Percentiles rank a stretch among this genome's conserved stretches.
phyloP scores from a whole-genome alignment of 2,329 filamentous ascomycete species.

The Dothidotthia symphoricarpi region DNA sequence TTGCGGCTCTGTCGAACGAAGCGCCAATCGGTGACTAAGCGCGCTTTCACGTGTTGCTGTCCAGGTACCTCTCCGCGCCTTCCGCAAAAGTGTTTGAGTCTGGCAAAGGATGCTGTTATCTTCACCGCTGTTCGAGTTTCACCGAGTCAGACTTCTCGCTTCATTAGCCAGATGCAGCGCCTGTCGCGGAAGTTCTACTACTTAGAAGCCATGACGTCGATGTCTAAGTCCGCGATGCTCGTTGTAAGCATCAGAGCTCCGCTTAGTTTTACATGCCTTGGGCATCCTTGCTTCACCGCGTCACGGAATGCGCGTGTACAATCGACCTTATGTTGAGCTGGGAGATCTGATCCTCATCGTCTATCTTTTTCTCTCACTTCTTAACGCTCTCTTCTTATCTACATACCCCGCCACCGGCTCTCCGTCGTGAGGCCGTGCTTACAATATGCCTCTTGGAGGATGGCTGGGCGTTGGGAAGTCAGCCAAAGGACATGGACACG shows the following conservation, averaged over 20 bases:
- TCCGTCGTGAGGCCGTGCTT: slow-evolving; percentile 2
- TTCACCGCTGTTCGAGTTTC: too few relatives aligned
- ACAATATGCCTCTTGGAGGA: slow-evolving; percentile 38
- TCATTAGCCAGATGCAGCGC: too few relatives aligned
- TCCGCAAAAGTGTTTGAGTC: neutral
- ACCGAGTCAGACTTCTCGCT: too few relatives aligned
- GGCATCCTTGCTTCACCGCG: neutral
- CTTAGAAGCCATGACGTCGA: neutral
- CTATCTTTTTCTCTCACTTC: slow-evolving; percentile 2
- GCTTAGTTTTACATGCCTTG: too few relatives aligned
- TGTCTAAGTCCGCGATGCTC: too few relatives aligned
- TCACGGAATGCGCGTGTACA: neutral
- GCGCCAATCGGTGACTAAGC: neutral
- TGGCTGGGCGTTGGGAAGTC: slow-evolving; percentile 40
- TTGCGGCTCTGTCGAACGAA: neutral
- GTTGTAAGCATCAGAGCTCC: too few relatives aligned
- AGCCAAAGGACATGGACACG: slow-evolving; percentile 42
- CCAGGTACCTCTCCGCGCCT: neutral
- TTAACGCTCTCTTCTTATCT: slow-evolving; percentile 3
- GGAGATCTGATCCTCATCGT: neutral
- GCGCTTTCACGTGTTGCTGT: too few relatives aligned
- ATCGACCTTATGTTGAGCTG: neutral
- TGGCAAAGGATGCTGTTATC: neutral
- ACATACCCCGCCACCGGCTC: slow-evolving; percentile 3
- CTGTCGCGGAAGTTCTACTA: too few relatives aligned